phyloP scores from a whole-genome alignment of 169 alveolate species.

The Plasmodium fragile region DNA sequence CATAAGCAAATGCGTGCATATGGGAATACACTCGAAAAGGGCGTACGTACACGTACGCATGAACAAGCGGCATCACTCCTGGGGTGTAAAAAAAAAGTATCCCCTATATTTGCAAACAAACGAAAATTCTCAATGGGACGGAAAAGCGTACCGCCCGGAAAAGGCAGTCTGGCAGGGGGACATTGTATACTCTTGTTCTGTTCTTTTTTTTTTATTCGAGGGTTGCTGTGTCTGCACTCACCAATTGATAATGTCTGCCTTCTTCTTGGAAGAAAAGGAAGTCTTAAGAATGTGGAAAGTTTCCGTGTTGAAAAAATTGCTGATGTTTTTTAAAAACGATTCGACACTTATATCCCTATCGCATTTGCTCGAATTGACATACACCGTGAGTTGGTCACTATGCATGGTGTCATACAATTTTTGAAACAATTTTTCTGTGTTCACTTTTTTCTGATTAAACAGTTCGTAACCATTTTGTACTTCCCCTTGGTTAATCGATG shows the following conservation, averaged over 20 bases:
- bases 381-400: conserved; percentile 28
- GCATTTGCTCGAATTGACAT: conserved; percentile 35
- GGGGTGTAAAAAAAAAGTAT: background rate
- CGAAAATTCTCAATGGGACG: background rate
- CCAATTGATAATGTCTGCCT: conserved; percentile 57
- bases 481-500: conserved; percentile 5
- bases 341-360: conserved; percentile 9
- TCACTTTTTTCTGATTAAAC: background rate
- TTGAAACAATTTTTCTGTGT: conserved; percentile 51
- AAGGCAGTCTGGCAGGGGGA: background rate
- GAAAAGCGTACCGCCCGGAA: background rate
- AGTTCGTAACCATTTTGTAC: background rate
- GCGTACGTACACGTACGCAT: background rate
- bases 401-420: conserved; percentile 40
- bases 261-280: conserved; percentile 55
- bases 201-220: background rate
- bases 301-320: conserved; percentile 10
- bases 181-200: background rate
- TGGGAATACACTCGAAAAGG: background rate
- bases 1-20: background rate
- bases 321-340: conserved; percentile 42
- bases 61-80: background rate
- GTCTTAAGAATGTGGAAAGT: conserved; percentile 22
- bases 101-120: background rate
- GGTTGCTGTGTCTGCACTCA: background rate